Evolutionary conservation across 129 eudicot genomes (phyloP).

Genomic region (Artemisia argyi): DNA sequence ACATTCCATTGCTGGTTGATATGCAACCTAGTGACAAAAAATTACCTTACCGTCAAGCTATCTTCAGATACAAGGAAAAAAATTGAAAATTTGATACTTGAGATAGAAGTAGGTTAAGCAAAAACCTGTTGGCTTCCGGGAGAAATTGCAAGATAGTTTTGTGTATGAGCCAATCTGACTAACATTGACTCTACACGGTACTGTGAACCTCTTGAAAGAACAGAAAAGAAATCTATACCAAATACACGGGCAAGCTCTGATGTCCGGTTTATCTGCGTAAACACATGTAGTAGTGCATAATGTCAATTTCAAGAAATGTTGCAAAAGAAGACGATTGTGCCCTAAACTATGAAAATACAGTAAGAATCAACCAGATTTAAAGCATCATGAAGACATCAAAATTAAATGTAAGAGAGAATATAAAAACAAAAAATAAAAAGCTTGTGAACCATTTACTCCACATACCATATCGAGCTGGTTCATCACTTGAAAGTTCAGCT

Average conservation of each 20-base stretch:
- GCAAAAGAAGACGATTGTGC: background rate
- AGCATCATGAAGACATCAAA: slow-evolving; percentile 19
- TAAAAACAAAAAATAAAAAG: background rate
- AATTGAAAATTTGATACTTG: slow-evolving; percentile 6
- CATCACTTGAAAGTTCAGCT: slow-evolving; percentile 74
- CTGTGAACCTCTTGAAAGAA: slow-evolving; percentile 98
- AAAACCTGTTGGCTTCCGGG: slow-evolving; percentile 82
- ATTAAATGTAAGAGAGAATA: background rate
- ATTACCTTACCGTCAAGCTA: slow-evolving; percentile 8
- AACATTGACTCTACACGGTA: slow-evolving; percentile 98
- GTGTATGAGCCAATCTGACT: slow-evolving; percentile 86
- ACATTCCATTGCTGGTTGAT: slow-evolving; percentile 99
- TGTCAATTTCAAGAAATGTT: slow-evolving; percentile 11
- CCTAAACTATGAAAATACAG: no score
- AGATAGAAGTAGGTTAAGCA: slow-evolving; percentile 14
- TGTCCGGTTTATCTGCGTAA: slow-evolving; percentile 76
- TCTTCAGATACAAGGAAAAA: background rate
- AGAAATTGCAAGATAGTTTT: slow-evolving; percentile 90
- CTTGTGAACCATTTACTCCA: background rate
- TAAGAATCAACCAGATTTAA: slow-evolving; percentile 5
- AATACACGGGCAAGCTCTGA: slow-evolving; percentile 99
- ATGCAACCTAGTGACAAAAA: slow-evolving; percentile 57
- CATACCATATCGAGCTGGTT: slow-evolving; percentile 83
- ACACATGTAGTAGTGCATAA: slow-evolving; percentile 18
- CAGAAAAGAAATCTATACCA: slow-evolving; percentile 97